Conservation (phyloP, 1,284 basidiomycete species). For the Sporisorium iseilematis-ciliati region DNA sequence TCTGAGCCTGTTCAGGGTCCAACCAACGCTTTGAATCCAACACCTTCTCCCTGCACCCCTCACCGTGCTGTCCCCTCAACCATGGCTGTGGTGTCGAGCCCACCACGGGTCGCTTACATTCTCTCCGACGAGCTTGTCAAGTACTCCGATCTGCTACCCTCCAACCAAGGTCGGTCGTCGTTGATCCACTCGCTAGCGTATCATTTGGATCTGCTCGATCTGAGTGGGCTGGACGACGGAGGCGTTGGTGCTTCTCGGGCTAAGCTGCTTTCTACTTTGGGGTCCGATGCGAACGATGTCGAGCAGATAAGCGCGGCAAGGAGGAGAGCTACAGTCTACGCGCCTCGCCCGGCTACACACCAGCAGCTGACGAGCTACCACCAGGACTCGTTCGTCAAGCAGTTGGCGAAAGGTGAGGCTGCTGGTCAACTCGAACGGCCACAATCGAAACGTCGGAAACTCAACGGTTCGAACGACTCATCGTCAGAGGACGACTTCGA, state of each 20-base stretch:
- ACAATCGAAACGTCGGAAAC: constrained; percentile 13
- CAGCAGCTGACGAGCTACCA: constrained; percentile 40
- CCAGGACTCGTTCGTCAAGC: constrained; percentile 22
- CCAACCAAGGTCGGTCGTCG: constrained; percentile 82
- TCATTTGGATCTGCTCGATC: constrained; percentile 53
- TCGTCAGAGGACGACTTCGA: constrained; percentile 6
- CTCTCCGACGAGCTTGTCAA: constrained; percentile 75
- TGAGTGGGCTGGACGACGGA: constrained; percentile 11
- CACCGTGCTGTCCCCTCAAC: not conserved
- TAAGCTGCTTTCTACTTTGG: constrained; percentile 8
- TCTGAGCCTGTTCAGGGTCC: constrained; percentile 18
- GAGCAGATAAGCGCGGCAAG: not conserved
- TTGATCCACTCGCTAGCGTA: constrained; percentile 79
- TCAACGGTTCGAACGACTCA: not conserved
- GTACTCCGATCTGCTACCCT: constrained; percentile 79
- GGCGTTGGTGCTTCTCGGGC: not conserved
- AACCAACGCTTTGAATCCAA: not conserved
- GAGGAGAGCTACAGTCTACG: constrained; percentile 18
- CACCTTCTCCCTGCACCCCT: not conserved
- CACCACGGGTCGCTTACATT: constrained; percentile 72
- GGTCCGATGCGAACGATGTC: not conserved
- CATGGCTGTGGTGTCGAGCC: constrained; percentile 15
- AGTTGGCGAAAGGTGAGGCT: constrained; percentile 14
- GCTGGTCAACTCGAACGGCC: constrained; percentile 7
- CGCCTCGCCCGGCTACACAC: constrained; percentile 15